These are phyloP conservation scores for Trametes polyzona DNA, from an alignment of 1,284 basidiomycete genomes.

Conservation along the genomic window DNA sequence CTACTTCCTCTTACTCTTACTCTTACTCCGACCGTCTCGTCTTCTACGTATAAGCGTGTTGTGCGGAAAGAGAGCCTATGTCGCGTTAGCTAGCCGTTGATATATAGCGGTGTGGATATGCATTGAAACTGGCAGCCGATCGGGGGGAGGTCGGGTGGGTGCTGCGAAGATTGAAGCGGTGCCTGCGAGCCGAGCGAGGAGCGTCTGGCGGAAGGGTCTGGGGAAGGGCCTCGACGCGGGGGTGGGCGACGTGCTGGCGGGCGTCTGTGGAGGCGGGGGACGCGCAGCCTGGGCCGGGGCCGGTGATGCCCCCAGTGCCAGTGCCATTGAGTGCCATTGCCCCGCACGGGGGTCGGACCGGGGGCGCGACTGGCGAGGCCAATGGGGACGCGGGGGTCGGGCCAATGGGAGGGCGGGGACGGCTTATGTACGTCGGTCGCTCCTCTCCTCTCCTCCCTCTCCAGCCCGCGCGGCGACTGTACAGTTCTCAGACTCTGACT, in stretches of 20 bases:
- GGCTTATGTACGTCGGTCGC: constrained; percentile 8
- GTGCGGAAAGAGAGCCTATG: neutral
- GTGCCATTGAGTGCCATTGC: no score
- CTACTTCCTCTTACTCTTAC: neutral
- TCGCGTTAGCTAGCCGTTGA: neutral
- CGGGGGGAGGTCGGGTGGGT: neutral
- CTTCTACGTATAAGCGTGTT: neutral
- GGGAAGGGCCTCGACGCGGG: constrained; percentile 6
- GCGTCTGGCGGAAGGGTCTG: neutral
- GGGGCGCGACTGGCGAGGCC: constrained; percentile 7
- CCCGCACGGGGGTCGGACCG: constrained; percentile 21
- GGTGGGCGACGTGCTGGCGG: no score
- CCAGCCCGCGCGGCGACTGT: neutral
- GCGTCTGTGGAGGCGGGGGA: neutral
- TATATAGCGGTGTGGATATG: constrained; percentile 9
- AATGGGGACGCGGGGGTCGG: constrained; percentile 6
- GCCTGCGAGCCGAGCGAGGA: neutral
- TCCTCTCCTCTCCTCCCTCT: neutral
- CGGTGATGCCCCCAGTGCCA: no score
- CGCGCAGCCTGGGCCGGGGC: constrained; percentile 9
- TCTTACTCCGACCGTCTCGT: neutral
- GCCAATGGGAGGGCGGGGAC: constrained; percentile 12
- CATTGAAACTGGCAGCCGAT: neutral
- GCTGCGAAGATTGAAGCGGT: neutral
- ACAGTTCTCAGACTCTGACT: no score